Percentiles rank a stretch among this genome's conserved stretches.
These are phyloP conservation scores for Agaricus blazei DNA, from an alignment of 768 basidiomycete genomes.

Conservation along the genomic window DNA sequence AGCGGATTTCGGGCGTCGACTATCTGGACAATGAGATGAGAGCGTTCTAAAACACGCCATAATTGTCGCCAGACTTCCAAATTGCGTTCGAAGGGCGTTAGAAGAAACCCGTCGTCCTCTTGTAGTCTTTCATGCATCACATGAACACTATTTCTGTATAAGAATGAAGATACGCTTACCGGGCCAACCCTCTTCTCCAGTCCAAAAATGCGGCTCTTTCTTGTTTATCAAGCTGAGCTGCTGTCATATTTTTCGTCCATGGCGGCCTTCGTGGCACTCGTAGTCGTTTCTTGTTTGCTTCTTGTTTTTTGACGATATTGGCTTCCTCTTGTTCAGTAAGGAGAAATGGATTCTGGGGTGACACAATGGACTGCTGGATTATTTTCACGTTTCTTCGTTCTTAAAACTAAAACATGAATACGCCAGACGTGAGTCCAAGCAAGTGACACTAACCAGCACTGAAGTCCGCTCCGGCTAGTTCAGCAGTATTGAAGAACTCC, in stretches of 20 bases:
- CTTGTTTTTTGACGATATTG: constrained; percentile 67
- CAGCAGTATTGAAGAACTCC: constrained; percentile 93
- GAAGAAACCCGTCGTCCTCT: constrained; percentile 79
- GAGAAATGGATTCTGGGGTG: constrained; percentile 79
- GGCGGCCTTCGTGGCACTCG: constrained; percentile 86
- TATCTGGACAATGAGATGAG: constrained; percentile 92
- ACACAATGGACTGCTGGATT: constrained; percentile 50
- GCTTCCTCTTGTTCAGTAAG: constrained; percentile 79
- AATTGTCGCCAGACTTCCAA: constrained; percentile 98
- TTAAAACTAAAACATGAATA: constrained; percentile 21
- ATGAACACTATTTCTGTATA: background rate
- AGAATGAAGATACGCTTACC: constrained; percentile 46
- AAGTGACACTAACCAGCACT: constrained; percentile 67
- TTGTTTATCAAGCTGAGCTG: constrained; percentile 75
- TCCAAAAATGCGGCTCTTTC: constrained; percentile 90
- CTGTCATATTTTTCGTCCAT: constrained; percentile 82
- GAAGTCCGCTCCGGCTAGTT: constrained; percentile 92
- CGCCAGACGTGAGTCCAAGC: background rate
- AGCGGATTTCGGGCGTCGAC: constrained; percentile 96
- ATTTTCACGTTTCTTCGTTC: constrained; percentile 81
- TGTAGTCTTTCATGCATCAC: constrained; percentile 56
- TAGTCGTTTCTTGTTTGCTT: constrained; percentile 66
- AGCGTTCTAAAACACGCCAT: constrained; percentile 95
- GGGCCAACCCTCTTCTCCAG: constrained; percentile 89
- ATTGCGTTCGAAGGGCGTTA: constrained; percentile 96